A percentile compares a stretch with the other conserved stretches of the same genome.
Conservation (phyloP, 83 land plant species). For the Isoetes engelmannii region DNA sequence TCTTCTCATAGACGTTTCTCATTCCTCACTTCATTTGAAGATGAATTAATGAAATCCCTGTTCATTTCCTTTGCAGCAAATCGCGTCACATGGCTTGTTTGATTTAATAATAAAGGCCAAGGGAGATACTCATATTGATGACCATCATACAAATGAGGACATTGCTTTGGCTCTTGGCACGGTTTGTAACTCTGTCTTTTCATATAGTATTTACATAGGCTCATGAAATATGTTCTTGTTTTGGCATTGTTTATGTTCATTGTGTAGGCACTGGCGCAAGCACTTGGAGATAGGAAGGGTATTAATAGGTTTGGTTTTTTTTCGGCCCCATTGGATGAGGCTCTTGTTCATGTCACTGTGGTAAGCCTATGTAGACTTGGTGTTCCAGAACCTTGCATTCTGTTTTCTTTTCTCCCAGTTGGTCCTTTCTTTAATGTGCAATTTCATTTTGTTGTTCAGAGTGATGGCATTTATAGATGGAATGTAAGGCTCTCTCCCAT, state of each 20-base stretch:
- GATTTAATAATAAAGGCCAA: slow-evolving; percentile 71
- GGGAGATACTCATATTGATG: slow-evolving; percentile 92
- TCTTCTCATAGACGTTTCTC: no score
- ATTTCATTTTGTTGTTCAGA: no score
- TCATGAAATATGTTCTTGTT: not conserved
- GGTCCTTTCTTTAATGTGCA: no score
- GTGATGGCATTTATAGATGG: no score
- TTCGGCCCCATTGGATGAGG: slow-evolving; percentile 94
- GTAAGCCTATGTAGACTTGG: slow-evolving; percentile 27
- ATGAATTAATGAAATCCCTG: not conserved
- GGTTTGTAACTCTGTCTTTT: slow-evolving; percentile 26
- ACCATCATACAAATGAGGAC: slow-evolving; percentile 99
- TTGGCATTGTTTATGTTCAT: not conserved
- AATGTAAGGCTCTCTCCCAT: no score
- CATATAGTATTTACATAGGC: not conserved
- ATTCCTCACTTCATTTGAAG: not conserved
- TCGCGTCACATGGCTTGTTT: slow-evolving; percentile 93
- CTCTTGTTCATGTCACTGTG: slow-evolving; percentile 79
- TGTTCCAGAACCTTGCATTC: not conserved
- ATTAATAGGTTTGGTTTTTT: slow-evolving; percentile 88
- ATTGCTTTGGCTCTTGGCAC: slow-evolving; percentile 93
- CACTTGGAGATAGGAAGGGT: slow-evolving; percentile 89
- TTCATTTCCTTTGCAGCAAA: slow-evolving; percentile 50
- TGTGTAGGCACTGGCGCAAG: slow-evolving; percentile 65
- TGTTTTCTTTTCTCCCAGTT: no score